Evolutionary conservation across 495 filamentous ascomycete genomes (phyloP).

Genomic region (Hypoxylon rickii): DNA sequence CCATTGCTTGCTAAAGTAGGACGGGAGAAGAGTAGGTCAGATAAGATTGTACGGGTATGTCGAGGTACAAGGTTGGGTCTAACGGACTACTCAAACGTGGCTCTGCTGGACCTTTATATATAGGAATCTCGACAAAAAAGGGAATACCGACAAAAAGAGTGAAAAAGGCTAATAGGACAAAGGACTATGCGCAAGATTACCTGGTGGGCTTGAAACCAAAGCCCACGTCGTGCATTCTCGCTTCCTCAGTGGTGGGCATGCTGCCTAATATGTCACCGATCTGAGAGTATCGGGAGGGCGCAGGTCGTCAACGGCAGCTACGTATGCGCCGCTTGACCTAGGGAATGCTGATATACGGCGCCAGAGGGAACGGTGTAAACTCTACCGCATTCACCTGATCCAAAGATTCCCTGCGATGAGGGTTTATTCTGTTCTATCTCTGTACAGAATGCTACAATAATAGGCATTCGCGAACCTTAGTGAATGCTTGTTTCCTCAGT

Average conservation of each 20-base stretch:
- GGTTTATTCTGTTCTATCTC: too few species aligned
- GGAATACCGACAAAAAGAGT: slow-evolving; percentile 9
- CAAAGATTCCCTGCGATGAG: too few species aligned
- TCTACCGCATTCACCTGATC: too few species aligned
- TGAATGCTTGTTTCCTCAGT: too few species aligned
- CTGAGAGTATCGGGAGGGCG: neutral
- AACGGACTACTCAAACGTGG: too few species aligned
- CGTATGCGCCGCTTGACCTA: too few species aligned
- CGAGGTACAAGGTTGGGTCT: too few species aligned
- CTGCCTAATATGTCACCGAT: slow-evolving; percentile 3
- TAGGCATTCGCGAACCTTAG: too few species aligned
- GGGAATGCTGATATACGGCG: too few species aligned
- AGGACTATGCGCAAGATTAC: neutral
- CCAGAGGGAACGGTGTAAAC: neutral
- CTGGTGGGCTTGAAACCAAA: neutral
- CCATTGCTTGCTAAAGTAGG: slow-evolving; percentile 25
- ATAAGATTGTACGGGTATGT: neutral
- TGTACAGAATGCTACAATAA: too few species aligned
- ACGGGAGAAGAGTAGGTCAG: neutral
- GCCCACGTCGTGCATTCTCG: neutral
- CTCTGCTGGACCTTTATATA: neutral
- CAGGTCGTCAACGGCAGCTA: neutral
- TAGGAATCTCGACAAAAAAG: neutral
- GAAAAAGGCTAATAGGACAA: neutral
- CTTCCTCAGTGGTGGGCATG: neutral